phyloP scores from a whole-genome alignment of 1,284 basidiomycete genomes.

The Ustanciosporium gigantosporum region DNA sequence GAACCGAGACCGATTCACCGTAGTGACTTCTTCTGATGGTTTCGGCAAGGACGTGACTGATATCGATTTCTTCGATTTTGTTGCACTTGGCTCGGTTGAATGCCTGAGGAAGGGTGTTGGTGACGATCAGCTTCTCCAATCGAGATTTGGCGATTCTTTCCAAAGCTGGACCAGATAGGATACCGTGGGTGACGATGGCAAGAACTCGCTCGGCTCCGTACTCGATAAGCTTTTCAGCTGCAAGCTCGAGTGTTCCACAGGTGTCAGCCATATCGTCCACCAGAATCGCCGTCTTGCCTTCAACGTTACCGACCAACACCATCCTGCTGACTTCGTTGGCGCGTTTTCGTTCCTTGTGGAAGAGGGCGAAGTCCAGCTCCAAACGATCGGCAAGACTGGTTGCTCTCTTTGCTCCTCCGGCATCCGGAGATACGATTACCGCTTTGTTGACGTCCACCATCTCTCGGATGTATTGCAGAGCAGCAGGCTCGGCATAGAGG shows the following conservation, averaged over 20 bases:
- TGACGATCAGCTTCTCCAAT: conserved; percentile 93
- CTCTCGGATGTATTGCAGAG: conserved; percentile 90
- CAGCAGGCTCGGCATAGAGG: conserved; percentile 97
- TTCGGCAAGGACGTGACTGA: conserved; percentile 92
- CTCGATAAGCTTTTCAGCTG: conserved; percentile 84
- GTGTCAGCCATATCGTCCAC: conserved; percentile 99
- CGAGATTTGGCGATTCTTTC: conserved; percentile 58
- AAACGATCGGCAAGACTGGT: conserved; percentile 96
- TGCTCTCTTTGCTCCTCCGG: conserved; percentile 96
- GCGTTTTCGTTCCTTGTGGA: conserved; percentile 99
- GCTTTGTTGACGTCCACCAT: conserved; percentile 84
- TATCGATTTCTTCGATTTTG: conserved; percentile 89
- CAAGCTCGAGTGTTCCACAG: conserved; percentile 93
- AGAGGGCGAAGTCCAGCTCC: conserved; percentile 96
- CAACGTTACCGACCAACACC: conserved; percentile 93
- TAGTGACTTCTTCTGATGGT: conserved; percentile 81
- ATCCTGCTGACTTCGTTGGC: conserved; percentile 98
- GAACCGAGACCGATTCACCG: conserved; percentile 57
- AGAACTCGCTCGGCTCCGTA: conserved; percentile 84
- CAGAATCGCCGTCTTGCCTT: conserved; percentile 92
- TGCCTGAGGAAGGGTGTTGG: conserved; percentile 92
- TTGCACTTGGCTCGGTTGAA: conserved; percentile 75
- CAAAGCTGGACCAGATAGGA: conserved; percentile 86
- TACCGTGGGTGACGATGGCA: conserved; percentile 96
- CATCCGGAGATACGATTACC: conserved; percentile 97